Evolutionary conservation across 2,329 filamentous ascomycete species (phyloP), one percentile per base, ranked within the genome.

Genomic region (Beauveria scarabaeidicola): DNA sequence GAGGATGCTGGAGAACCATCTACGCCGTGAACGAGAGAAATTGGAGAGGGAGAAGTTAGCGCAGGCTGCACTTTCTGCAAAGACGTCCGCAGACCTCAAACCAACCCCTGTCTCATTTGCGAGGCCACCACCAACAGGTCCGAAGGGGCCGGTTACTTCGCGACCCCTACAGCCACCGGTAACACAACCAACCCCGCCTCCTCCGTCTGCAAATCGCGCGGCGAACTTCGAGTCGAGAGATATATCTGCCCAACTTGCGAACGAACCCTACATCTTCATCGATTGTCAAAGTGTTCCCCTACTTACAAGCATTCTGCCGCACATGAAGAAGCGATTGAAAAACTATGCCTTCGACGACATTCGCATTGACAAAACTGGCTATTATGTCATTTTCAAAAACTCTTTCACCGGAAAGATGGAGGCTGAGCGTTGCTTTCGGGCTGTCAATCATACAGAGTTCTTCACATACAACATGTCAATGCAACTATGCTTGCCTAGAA

Each of bases 401-500:
- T 90, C 85, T 1, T 82, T 83, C 58, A 78, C 81, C 9, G 93
- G 93, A 3, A 87, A 91, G 66, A 80, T 86, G 59, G 91, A 97
- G 73, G 87, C 91, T 0, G 87, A 90, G 65, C 82, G 89, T 63
- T 97, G 92, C 70, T 92, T 85, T 71, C 81, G 84, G 58, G 82
- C 86, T 55, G 91, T 89, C 64, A 87, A 97, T 70, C 87, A 89
- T 70, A 87, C 88, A 47, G 83, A 89, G 6, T 84, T 99, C 63
- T 99, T 99, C 76, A 97, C 89, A 1, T 97, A 97, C 62, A 78
- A 76, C 62, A 93, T 99, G 89, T 83, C 85, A 48, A 96, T 99
- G 91, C 88, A 93, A 69, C 86, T 91, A 59, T 88, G 66, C 63
- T 67, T 72, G 61, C 77, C 68, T 57, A 65, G 62, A 63, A 64